phyloP scores from a whole-genome alignment of 306 rosid species.

The Calophaca sinica region DNA sequence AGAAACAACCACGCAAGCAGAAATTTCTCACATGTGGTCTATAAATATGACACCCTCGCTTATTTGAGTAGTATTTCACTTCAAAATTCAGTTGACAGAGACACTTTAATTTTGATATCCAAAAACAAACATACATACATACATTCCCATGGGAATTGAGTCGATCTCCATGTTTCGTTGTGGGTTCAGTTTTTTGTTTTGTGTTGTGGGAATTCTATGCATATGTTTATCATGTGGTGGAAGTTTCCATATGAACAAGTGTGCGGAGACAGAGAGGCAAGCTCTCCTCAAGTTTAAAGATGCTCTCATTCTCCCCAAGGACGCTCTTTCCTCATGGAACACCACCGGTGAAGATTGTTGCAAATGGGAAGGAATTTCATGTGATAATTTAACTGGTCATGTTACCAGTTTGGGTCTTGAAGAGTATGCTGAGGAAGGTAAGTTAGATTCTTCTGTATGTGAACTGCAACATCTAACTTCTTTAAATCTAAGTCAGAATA shows the following conservation, averaged over 20 bases:
- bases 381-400: constrained; percentile 36
- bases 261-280: constrained; percentile 18
- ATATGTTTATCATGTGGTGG: background rate
- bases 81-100: no score
- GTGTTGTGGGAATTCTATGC: background rate
- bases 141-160: no score
- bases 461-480: constrained; percentile 34
- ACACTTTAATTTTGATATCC: no score
- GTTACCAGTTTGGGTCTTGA: constrained; percentile 18
- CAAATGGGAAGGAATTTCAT: constrained; percentile 38
- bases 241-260: background rate
- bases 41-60: no score
- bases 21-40: no score
- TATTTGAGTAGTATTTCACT: no score
- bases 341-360: constrained; percentile 32
- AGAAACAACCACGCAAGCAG: no score
- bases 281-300: constrained; percentile 28
- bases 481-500: background rate
- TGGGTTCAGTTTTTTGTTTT: constrained; percentile 2
- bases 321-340: background rate
- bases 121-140: background rate
- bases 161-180: background rate
- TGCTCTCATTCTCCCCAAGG: background rate
- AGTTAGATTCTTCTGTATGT: constrained; percentile 40
- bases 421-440: background rate